Evolutionary conservation across 345 rosid species (phyloP).

Genomic region (Pelargonium nanum): DNA sequence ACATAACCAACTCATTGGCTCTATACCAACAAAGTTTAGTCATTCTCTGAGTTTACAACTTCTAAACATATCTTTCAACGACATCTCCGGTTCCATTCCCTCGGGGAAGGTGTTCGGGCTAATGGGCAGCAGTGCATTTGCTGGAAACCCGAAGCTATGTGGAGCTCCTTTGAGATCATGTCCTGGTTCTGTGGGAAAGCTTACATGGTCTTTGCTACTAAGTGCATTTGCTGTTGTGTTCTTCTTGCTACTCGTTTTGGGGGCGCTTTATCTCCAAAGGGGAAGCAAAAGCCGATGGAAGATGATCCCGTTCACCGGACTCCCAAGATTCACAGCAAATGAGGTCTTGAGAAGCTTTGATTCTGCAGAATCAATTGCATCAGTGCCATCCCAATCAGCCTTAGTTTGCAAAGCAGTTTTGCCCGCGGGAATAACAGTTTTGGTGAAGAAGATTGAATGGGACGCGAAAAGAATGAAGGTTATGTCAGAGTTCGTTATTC

Average conservation of each 20-base stretch:
- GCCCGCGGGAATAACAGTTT: constrained; percentile 84
- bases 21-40: constrained; percentile 42
- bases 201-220: constrained; percentile 41
- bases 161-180: constrained; percentile 66
- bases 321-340: constrained; percentile 64
- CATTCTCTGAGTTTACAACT: constrained; percentile 33
- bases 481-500: constrained; percentile 31
- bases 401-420: constrained; percentile 56
- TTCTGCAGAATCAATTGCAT: constrained; percentile 34
- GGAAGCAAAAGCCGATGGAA: constrained; percentile 61
- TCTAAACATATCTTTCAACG: constrained; percentile 53
- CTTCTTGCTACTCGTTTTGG: constrained; percentile 37
- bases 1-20: constrained; percentile 54
- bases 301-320: constrained; percentile 63
- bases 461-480: constrained; percentile 31
- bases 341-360: constrained; percentile 63
- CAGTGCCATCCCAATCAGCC: constrained; percentile 23
- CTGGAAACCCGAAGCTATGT: constrained; percentile 63
- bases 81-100: constrained; percentile 57
- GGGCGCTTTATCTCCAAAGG: constrained; percentile 35
- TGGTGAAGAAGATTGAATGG: constrained; percentile 53
- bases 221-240: constrained; percentile 33
- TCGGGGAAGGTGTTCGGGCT: constrained; percentile 33
- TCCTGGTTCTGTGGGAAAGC: constrained; percentile 40
- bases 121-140: constrained; percentile 55